Percentiles rank a stretch among this genome's conserved stretches.
Evolutionary conservation across 768 basidiomycete species (phyloP).

Genomic region (Leccinum arenicola): DNA sequence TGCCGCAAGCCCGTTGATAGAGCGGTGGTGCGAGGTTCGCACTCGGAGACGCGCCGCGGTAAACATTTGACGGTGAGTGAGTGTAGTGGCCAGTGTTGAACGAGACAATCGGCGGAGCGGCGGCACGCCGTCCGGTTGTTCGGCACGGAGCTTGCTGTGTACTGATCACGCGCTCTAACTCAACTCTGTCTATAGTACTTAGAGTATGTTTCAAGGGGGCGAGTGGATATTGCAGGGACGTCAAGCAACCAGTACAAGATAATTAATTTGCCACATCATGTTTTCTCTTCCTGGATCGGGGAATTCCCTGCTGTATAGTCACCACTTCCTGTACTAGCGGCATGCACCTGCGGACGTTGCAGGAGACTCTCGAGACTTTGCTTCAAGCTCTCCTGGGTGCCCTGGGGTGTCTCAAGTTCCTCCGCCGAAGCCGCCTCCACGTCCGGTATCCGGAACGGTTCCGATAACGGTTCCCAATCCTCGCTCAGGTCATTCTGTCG

Average conservation of each 20-base stretch:
- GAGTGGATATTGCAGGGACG: neutral
- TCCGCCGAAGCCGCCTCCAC: neutral
- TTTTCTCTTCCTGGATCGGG: neutral
- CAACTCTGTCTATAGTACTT: neutral
- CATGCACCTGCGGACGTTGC: slow-evolving; percentile 8
- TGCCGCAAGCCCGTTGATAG: slow-evolving; percentile 10
- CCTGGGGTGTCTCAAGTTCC: slow-evolving; percentile 4
- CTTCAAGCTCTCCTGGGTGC: slow-evolving; percentile 18
- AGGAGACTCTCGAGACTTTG: slow-evolving; percentile 23
- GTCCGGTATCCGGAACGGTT: slow-evolving; percentile 6
- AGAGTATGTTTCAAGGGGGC: neutral
- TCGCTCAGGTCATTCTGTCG: neutral
- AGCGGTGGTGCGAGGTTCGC: slow-evolving; percentile 1
- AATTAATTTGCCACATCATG: neutral
- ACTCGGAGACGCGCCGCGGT: slow-evolving; percentile 1
- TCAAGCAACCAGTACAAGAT: slow-evolving; percentile 3
- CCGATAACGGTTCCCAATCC: slow-evolving; percentile 29
- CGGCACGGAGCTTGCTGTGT: slow-evolving; percentile 18
- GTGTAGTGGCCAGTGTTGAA: neutral
- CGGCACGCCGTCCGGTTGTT: neutral
- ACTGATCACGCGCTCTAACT: neutral
- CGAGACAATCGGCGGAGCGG: neutral
- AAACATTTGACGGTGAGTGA: slow-evolving; percentile 1
- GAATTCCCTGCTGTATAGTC: neutral
- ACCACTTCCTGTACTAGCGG: neutral